Base-by-base conservation (phyloP, 495 filamentous ascomycete species). In the Aspergillus affinis region DNA sequence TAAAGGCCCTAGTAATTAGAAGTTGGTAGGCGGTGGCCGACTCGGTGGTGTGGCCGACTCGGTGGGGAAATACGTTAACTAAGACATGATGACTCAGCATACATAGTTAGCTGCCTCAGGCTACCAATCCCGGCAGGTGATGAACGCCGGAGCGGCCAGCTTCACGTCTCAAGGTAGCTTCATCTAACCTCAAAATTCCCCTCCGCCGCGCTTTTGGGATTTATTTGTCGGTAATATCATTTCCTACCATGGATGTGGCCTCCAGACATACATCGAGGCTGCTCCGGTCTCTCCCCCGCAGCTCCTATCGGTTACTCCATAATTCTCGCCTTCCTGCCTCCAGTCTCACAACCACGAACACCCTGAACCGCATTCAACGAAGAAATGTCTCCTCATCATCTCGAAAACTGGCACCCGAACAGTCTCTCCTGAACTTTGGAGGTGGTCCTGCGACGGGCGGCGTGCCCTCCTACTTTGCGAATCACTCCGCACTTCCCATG, bases 401-500 rank as follows among this genome's bases (percentile, higher is more conserved):
- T 15, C 68, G 60, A 10, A 62, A 44, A 27, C 66, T 62, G 7
- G 76, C 73, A 8, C 75, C 76, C 18, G 78, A 79, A 20, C 71
- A 75, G 8, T 67, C 71, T 7, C 57, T 71, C 2, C 52, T 72
- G 12, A 57, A 58, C 27, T 62, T 62, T 41, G 65, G 63, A 44
- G 61, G 61, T 27, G 62, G 67, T 18, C 57, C 65, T 12, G 49
- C 62, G 18, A 62, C 67, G 44, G 59, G 63, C 8, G 65, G 68
- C 13, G 65, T 76, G 2, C 62, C 76, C 8, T 75, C 74, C 3
- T 81, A 82, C 61, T 89, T 88, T 71, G 83, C 87, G 63, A 84
- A 83, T 65, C 82, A 83, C 41, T 73, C 81, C 51, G 72, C 81
- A 17, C 80, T 96, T 26, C 94, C 94, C 21, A 88, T 92, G 57